Evolutionary conservation across 1,284 basidiomycete species (phyloP), one percentile per base, ranked within the genome.

Genomic region (Ceratobasidium sp.): DNA sequence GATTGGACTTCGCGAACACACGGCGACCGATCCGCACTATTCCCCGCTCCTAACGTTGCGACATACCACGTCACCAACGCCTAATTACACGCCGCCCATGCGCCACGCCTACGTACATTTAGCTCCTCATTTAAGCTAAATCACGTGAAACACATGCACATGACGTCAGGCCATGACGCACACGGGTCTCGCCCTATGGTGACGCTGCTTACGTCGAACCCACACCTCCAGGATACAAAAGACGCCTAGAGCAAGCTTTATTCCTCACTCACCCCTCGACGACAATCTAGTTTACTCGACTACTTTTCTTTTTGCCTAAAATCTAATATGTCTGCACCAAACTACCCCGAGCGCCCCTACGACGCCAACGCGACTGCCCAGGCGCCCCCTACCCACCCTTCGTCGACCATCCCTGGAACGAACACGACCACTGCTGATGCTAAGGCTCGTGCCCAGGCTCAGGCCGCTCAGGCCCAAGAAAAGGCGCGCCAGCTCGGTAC

Each of bases 271-370:
- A 33, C 8, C 45, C 44, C 41, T 29, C 60, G 33, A 14, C 36
- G 11, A 11, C 36, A 41, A 4, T 41, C 36, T 41, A 41, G 36
- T 41, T 41, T 41, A 41, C 36, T 33, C 56, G 4, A 24, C 56
- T n/a, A 4, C 7, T 29, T 53, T 24, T 53, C 7, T 8, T n/a
- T n/a, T n/a, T n/a, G n/a, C n/a, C n/a, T 41, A 41, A 41, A 41
- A 41, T 11, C 11, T n/a, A 33, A 36, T 7, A 72, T 72, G 69
- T 72, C 69, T 2, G 17, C 51, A 11, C 56, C 69, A 44, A 72
- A 72, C 69, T 72, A 72, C 57, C 69, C 69, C 56, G 69, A 72
- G 69, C 69, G 50, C n/a, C 69, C 69, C 9, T 72, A 72, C 69
- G 56, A 72, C 69, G 24, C 69, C 47, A 60, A 72, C 47, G 69